phyloP scores from a whole-genome alignment of 2,329 filamentous ascomycete species.

The Fusarium protoensiforme region DNA sequence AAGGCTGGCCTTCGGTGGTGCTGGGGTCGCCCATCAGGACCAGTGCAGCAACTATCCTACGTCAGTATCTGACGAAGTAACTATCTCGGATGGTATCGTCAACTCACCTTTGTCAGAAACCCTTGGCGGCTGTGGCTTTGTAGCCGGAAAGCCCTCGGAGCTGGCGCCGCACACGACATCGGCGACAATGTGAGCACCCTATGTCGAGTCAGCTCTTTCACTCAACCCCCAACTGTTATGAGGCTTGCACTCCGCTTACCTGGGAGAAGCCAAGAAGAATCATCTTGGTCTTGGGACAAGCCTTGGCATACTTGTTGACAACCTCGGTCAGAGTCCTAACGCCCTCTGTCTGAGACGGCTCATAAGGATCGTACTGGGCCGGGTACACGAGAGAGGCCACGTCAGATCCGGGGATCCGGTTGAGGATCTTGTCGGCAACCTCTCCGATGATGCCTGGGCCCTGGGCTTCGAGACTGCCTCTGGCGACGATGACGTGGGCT shows the following conservation, averaged over 20 bases:
- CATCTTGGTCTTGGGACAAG: slow-evolving; percentile 34
- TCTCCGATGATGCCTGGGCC: slow-evolving; percentile 37
- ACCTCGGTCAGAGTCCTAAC: slow-evolving; percentile 14
- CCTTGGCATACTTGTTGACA: slow-evolving; percentile 13
- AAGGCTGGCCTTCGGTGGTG: slow-evolving; percentile 27
- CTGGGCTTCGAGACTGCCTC: slow-evolving; percentile 32
- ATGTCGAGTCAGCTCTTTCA: not conserved
- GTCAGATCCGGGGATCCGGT: slow-evolving; percentile 18
- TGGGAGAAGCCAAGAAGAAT: slow-evolving; percentile 40
- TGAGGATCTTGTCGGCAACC: slow-evolving; percentile 21
- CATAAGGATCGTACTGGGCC: slow-evolving; percentile 26
- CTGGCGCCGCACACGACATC: slow-evolving; percentile 39
- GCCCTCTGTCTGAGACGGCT: slow-evolving; percentile 31
- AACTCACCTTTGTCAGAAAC: slow-evolving; percentile 24
- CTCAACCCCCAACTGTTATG: rapidly evolving
- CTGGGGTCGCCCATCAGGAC: slow-evolving; percentile 41
- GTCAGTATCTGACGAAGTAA: not conserved
- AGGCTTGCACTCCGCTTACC: not conserved
- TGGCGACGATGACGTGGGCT: slow-evolving; percentile 34
- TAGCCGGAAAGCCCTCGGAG: slow-evolving; percentile 29
- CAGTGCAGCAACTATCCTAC: slow-evolving; percentile 25
- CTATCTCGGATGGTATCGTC: rapidly evolving
- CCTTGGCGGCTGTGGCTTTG: slow-evolving; percentile 8
- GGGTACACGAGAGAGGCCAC: slow-evolving; percentile 28
- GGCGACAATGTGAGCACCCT: slow-evolving; percentile 38